Evolutionary conservation across 139 green algal genomes (phyloP), one percentile per base, ranked within the genome.

Genomic region (Chlorella sp.): DNA sequence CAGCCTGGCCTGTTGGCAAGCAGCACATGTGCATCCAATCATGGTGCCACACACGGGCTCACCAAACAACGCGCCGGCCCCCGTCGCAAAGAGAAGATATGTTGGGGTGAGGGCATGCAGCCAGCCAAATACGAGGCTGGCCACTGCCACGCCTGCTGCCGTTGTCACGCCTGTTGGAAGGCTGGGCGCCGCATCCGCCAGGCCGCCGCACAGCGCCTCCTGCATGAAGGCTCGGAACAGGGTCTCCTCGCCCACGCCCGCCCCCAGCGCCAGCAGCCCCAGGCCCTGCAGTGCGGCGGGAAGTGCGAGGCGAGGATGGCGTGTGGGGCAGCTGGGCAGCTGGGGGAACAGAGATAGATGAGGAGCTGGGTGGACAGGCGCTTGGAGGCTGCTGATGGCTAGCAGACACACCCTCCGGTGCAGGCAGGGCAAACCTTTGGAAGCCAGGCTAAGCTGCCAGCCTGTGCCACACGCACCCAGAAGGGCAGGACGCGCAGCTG

Each of bases 181-280:
- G 25, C 25, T 38, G 18, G 63, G 64, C n/a, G 36, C 47, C 1
- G 64, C 78, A 4, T 55, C 47, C 44, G 34, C 36, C 6, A 85
- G 28, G 51, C 81, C 68, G 26, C 39, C 36, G 57, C 68, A 57
- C 18, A 30, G 18, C 5, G 65, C 65, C 1, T 28, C 67, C 51
- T 89, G 85, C 65, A 89, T 23, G 64, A 80, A 76, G 7, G 17
- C 85, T 15, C 85, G 25, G n/a, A 89, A 89, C 26, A 89, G 79
- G 1, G 78, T 82, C 60, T 89, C 85, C 20, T 89, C 85, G 0
- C 85, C 85, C 18, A 89, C 36, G 17, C 85, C 85, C 28, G 85
- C 85, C 2, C 85, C 85, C 1, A 80, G 25, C 2, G 85, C 76
- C 28, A 89, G 80, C 51, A 85, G 17, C 12, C 30, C 70, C 64